Evolutionary conservation across 805 yeast species (phyloP), one percentile per base, ranked within the genome.

Genomic region (Candida sakaeoensis): DNA sequence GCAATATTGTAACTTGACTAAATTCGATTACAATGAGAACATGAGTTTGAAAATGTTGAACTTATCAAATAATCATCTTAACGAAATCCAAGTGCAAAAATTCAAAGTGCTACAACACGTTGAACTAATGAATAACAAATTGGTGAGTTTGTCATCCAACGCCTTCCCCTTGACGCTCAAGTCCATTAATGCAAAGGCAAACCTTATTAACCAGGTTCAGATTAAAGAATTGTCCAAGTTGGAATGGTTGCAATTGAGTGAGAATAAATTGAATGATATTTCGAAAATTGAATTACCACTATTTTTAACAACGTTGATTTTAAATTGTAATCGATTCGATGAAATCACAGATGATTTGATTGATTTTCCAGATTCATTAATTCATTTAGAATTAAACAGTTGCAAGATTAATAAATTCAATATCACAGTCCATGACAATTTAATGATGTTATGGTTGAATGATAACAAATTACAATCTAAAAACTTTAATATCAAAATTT

Each of bases 301-400:
- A 2, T 22, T 26, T 18, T 23, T 41, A 22, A 18, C 18, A 18
- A 41, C 45, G 2, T 37, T 41, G 21, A 37, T 27, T 8, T 8
- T 37, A 27, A 41, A 37, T 25, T 15, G 18, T 15, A 37, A 41
- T 37, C 10, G 25, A 9, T 25, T 41, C 8, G 12, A 15, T 28
- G 37, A 27, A 31, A 21, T 41, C 2, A 21, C 35, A 5, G n/a
- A 27, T 25, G 38, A 37, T 10, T 41, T 29, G 16, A 19, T 23
- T 13, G 2, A 32, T 5, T 19, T 36, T 4, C 45, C 45, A 10
- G 4, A 13, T 12, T 16, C 12, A 10, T 41, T 41, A 12, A 25
- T 36, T 19, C 41, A 41, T 31, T 37, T 41, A 30, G 45, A 39
- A 25, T 16, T 41, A 16, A 41, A 33, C 19, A 18, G 17, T 18